Evolutionary conservation across 176 grass and related monocot genomes (phyloP), one percentile per base, ranked within the genome.

Genomic region (Puya raimondii): DNA sequence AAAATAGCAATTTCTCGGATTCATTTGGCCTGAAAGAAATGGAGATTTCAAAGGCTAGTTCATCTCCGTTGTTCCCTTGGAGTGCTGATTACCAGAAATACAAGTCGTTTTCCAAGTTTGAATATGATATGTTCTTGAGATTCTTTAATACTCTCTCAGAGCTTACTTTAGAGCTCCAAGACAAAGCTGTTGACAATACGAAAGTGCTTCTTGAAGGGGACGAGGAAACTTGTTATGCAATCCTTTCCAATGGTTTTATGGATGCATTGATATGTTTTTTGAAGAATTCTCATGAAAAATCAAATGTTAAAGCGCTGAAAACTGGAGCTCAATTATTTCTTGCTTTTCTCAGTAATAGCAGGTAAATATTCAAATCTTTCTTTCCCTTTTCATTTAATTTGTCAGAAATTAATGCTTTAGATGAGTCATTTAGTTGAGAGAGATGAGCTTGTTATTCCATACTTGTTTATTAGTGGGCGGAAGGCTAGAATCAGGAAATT

Each of bases 221-320:
- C 58, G 77, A 84, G 70, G 87, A 86, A 48, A 70, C 69, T 82
- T 80, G 66, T 20, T 82, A 61, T 78, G 67, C 65, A 77, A 84
- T 93, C 81, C 12, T 88, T 12, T 81, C 77, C 50, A 90, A 88
- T 82, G 89, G 94, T 78, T 99, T 99, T 88, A 57, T 77, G 63
- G 90, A 99, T 80, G 87, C 89, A 84, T 81, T 99, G 42, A 77
- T 86, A 51, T 69, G 73, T 14, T 88, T 84, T 53, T 80, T 99
- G 82, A 84, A 66, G 73, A 84, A 81, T 81, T 81, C 77, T 64
- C 57, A 20, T 77, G 72, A 70, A 13, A 59, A 26, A 66, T 81
- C 65, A 69, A 83, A 78, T 73, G 48, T 82, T 12, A 63, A 84
- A 75, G 73, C 76, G 78, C 81, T 74, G 61, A 86, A 73, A 78